Percentiles rank a stretch among this genome's conserved stretches.
Evolutionary conservation across 768 basidiomycete species (phyloP).

Genomic region (Pleurotus cornucopiae): DNA sequence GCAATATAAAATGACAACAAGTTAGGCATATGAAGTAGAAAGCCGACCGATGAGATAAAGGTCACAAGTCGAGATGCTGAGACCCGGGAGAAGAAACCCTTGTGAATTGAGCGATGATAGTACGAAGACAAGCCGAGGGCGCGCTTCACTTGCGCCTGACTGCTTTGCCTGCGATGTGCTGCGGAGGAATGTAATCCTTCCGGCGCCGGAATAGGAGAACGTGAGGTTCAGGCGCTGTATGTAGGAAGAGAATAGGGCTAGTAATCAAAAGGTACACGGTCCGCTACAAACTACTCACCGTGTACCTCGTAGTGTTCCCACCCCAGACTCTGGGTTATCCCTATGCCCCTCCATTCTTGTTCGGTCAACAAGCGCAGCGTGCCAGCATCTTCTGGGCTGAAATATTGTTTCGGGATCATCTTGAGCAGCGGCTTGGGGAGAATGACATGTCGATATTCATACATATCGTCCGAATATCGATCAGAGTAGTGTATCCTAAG

Average conservation of each 20-base stretch:
- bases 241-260: not conserved
- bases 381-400: constrained; percentile 69
- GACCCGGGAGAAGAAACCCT: not conserved
- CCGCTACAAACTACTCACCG: constrained; percentile 40
- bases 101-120: not conserved
- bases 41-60: no score
- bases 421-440: constrained; percentile 93
- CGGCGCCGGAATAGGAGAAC: constrained; percentile 88
- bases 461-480: constrained; percentile 87
- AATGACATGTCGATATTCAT: constrained; percentile 96
- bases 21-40: no score
- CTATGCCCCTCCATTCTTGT: constrained; percentile 93
- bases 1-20: not conserved
- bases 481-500: constrained; percentile 86
- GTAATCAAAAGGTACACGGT: constrained; percentile 5
- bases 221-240: constrained; percentile 83
- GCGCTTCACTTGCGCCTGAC: constrained; percentile 35
- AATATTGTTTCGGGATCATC: constrained; percentile 84
- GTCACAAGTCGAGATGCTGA: not conserved
- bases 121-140: not conserved
- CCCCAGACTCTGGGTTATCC: constrained; percentile 92
- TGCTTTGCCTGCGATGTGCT: constrained; percentile 35
- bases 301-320: constrained; percentile 99
- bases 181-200: constrained; percentile 62
- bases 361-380: constrained; percentile 81